Conservation (phyloP, 805 yeast species). For the Starmerella vitae region DNA sequence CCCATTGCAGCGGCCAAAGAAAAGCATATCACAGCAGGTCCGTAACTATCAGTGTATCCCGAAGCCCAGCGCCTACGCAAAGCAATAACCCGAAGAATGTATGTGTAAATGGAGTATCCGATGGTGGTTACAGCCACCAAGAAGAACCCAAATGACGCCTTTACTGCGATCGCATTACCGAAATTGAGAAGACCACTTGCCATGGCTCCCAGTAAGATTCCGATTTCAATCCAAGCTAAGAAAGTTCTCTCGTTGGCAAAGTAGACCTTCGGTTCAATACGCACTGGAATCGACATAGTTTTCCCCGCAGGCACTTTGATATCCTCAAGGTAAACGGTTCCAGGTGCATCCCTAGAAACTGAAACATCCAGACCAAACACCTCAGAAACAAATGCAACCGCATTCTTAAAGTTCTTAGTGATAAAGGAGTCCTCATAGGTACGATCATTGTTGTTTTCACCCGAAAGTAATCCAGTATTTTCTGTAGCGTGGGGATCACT, state of each 20-base stretch:
- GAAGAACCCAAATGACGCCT: constrained; percentile 80
- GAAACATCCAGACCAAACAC: constrained; percentile 19
- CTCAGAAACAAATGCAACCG: background rate
- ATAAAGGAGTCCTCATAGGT: constrained; percentile 3
- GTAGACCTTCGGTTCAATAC: constrained; percentile 98
- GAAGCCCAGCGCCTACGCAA: constrained; percentile 74
- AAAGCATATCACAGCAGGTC: constrained; percentile 72
- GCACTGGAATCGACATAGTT: constrained; percentile 77
- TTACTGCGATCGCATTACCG: constrained; percentile 61
- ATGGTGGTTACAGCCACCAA: constrained; percentile 63
- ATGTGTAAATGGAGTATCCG: constrained; percentile 55
- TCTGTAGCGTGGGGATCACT: constrained; percentile 14
- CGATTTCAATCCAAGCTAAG: constrained; percentile 84
- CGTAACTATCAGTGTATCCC: constrained; percentile 73
- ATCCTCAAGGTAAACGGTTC: constrained; percentile 44
- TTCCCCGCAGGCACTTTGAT: constrained; percentile 78
- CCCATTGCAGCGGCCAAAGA: constrained; percentile 58
- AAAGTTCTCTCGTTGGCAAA: constrained; percentile 96
- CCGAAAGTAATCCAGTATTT: constrained; percentile 16
- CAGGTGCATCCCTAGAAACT: constrained; percentile 44
- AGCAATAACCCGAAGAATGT: constrained; percentile 67
- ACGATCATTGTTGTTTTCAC: constrained; percentile 3
- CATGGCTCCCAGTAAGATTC: constrained; percentile 75
- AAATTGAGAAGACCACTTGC: constrained; percentile 76
- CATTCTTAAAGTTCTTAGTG: no score